Percentiles rank a stretch among this genome's conserved stretches.
Evolutionary conservation across 2,329 filamentous ascomycete species (phyloP).

Genomic region (Aspergillus ustus): DNA sequence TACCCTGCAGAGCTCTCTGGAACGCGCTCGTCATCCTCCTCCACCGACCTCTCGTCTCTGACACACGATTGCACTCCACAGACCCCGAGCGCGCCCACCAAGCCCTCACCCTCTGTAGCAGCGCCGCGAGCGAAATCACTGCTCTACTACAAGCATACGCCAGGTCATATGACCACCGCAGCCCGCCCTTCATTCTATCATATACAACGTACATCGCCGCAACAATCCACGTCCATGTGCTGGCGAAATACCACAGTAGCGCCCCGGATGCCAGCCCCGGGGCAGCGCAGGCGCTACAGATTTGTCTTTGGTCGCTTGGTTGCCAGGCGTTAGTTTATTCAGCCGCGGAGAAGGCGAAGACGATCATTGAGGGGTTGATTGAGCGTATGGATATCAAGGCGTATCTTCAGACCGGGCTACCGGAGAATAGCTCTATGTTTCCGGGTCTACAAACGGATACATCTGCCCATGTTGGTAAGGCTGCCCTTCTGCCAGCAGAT

Average conservation of each 20-base stretch:
- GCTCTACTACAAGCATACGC: not conserved
- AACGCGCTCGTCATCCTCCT: conserved; percentile 59
- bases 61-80: conserved; percentile 53
- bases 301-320: not conserved
- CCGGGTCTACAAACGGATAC: not conserved
- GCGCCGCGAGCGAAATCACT: not conserved
- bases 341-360: not conserved
- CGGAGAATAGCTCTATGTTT: not conserved
- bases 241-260: conserved; percentile 41
- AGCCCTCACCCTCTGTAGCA: not conserved
- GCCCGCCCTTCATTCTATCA: conserved; percentile 29
- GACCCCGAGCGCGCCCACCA: conserved; percentile 28
- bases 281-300: not conserved
- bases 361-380: not conserved
- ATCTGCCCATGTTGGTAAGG: not conserved
- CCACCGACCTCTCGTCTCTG: conserved; percentile 56
- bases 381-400: not conserved
- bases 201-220: conserved; percentile 62
- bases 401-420: not conserved
- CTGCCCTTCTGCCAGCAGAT: not conserved
- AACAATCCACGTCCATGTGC: conserved; percentile 58
- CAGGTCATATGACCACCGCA: not conserved
- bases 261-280: not conserved
- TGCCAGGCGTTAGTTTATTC: not conserved
- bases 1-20: conserved; percentile 49